phyloP scores from a whole-genome alignment of 805 yeast genomes.

The Yarrowia sp. region DNA sequence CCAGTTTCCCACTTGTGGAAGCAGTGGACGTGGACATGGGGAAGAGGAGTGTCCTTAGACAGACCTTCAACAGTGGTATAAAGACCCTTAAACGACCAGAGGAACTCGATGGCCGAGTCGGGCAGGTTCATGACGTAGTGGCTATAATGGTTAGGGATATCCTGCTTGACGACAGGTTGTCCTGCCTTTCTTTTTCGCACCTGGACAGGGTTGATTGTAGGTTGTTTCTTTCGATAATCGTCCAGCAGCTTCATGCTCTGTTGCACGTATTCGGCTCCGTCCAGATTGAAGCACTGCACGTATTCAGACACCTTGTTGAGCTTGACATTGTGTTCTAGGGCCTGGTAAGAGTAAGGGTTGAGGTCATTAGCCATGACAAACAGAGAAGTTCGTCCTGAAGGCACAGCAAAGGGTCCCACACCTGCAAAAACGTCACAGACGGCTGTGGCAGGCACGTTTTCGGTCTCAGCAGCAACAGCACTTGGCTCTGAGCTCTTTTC shows the following conservation, averaged over 20 bases:
- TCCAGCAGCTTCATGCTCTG: conserved; percentile 34
- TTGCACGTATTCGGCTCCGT: conserved; percentile 78
- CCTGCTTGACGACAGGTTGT: conserved; percentile 34
- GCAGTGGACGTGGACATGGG: conserved; percentile 82
- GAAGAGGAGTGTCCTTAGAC: conserved; percentile 45
- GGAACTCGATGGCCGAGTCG: conserved; percentile 81
- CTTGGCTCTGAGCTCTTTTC: neutral
- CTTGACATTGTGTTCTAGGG: conserved; percentile 60
- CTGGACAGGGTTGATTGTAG: conserved; percentile 24
- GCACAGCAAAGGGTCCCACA: conserved; percentile 96
- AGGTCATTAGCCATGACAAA: conserved; percentile 88
- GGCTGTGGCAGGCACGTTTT: conserved; percentile 38
- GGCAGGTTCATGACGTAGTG: conserved; percentile 96
- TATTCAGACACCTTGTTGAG: conserved; percentile 59
- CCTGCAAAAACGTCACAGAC: conserved; percentile 98
- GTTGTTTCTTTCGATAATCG: conserved; percentile 21
- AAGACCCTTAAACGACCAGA: conserved; percentile 73
- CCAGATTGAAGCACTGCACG: conserved; percentile 64
- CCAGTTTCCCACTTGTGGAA: conserved; percentile 82
- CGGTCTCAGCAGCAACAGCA: neutral
- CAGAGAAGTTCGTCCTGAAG: conserved; percentile 82
- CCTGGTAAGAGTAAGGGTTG: conserved; percentile 79
- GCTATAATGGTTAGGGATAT: conserved; percentile 51
- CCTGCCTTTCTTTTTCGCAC: conserved; percentile 42
- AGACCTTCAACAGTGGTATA: conserved; percentile 49